These are phyloP conservation scores for Eimeria tenella DNA, from an alignment of 169 alveolate genomes.

Conservation along the genomic window DNA sequence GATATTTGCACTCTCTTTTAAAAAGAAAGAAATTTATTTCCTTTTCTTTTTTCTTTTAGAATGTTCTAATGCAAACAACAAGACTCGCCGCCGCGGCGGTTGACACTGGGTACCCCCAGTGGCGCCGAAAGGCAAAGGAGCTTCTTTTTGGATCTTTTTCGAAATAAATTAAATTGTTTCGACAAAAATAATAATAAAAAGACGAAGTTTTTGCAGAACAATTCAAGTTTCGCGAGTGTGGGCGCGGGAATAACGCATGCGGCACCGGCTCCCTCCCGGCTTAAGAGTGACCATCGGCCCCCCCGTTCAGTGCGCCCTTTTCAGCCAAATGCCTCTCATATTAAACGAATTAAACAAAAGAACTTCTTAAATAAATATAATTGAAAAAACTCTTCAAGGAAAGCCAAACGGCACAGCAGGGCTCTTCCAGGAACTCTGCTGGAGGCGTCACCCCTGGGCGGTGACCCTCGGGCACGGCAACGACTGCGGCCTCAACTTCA, in stretches of 20 bases:
- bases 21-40: too few relatives aligned
- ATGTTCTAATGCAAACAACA: neutral
- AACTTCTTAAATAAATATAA: neutral
- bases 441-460: too few relatives aligned
- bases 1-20: too few relatives aligned
- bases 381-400: neutral
- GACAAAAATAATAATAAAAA: neutral
- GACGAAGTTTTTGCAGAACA: neutral
- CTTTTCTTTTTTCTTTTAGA: too few relatives aligned
- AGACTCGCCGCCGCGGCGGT: neutral
- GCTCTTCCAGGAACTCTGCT: too few relatives aligned
- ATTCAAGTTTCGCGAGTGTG: neutral
- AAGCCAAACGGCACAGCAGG: neutral
- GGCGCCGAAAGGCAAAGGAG: neutral
- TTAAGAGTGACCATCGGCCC: conserved; percentile 28
- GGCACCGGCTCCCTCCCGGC: neutral
- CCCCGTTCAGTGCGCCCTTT: neutral
- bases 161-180: too few relatives aligned
- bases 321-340: neutral
- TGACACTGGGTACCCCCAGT: neutral
- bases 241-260: neutral
- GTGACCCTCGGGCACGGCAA: too few relatives aligned
- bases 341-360: neutral
- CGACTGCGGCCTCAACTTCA: too few relatives aligned
- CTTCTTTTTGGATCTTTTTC: neutral